phyloP scores from a whole-genome alignment of 2,329 filamentous ascomycete species.

The Beauveria asiatica region DNA sequence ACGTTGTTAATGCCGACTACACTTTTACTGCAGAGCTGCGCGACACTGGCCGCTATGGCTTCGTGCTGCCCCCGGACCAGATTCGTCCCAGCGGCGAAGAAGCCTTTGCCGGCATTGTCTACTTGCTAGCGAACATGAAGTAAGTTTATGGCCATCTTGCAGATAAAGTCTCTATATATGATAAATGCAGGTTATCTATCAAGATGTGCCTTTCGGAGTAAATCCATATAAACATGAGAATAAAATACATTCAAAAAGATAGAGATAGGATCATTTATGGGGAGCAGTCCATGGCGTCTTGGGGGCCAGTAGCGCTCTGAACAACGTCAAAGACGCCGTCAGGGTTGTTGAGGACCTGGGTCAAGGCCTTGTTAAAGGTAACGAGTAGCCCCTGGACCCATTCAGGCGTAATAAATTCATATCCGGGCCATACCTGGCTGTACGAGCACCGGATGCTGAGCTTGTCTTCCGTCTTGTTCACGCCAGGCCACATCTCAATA shows the following conservation, averaged over 20 bases:
- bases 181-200: neutral
- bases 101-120: constrained; percentile 44
- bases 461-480: neutral
- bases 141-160: constrained; percentile 12
- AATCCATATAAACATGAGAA: neutral
- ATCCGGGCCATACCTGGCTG: constrained; percentile 7
- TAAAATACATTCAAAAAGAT: neutral
- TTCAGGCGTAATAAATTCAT: constrained; percentile 11
- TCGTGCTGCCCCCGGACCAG: constrained; percentile 33
- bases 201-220: neutral
- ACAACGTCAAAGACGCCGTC: constrained; percentile 7
- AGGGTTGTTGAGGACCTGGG: constrained; percentile 2
- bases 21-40: constrained; percentile 32
- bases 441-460: constrained; percentile 8
- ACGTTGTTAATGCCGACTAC: constrained; percentile 33
- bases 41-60: constrained; percentile 30
- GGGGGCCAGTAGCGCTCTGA: neutral
- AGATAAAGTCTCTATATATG: neutral
- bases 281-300: constrained; percentile 3
- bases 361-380: constrained; percentile 9
- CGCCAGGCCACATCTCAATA: constrained; percentile 10
- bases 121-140: constrained; percentile 42
- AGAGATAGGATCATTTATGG: neutral
- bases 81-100: constrained; percentile 36
- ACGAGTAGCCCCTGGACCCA: constrained; percentile 10